A percentile compares a stretch with the other conserved stretches of the same genome.
phyloP scores from a whole-genome alignment of 441 rosid species.

The Arabidopsis hybrid region DNA sequence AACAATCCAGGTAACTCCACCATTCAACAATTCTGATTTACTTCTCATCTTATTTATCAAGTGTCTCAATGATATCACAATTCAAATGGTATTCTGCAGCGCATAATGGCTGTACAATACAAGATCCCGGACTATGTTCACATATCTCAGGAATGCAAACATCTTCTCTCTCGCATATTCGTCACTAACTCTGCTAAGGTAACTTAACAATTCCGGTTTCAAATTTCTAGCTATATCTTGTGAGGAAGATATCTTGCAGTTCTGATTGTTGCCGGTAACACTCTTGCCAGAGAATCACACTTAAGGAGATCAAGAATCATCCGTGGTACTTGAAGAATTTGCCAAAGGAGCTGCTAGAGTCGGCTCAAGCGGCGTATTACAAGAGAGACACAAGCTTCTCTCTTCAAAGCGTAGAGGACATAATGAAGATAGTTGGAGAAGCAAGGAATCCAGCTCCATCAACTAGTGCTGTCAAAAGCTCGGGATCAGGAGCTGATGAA shows the following conservation, averaged over 20 bases:
- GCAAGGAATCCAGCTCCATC: slow-evolving; percentile 74
- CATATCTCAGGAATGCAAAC: slow-evolving; percentile 84
- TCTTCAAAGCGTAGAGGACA: slow-evolving; percentile 80
- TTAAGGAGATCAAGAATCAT: slow-evolving; percentile 84
- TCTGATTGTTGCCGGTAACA: slow-evolving; percentile 18
- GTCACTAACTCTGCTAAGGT: slow-evolving; percentile 79
- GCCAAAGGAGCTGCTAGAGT: slow-evolving; percentile 80
- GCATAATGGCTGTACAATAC: slow-evolving; percentile 86
- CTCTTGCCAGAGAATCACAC: slow-evolving; percentile 67
- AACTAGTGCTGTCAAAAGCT: slow-evolving; percentile 54
- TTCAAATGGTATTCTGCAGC: slow-evolving; percentile 53
- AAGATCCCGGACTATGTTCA: slow-evolving; percentile 92
- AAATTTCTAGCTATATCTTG: not conserved
- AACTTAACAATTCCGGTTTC: slow-evolving; percentile 25
- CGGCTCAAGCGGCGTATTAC: slow-evolving; percentile 76
- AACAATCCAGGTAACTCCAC: slow-evolving; percentile 76
- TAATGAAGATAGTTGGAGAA: slow-evolving; percentile 88
- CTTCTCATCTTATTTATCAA: not conserved
- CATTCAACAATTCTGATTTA: not conserved
- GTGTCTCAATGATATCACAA: slow-evolving; percentile 11
- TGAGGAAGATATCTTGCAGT: not conserved
- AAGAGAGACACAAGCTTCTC: slow-evolving; percentile 76
- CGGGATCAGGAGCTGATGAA: slow-evolving; percentile 66
- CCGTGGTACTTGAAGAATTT: slow-evolving; percentile 96
- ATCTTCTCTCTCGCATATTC: slow-evolving; percentile 85